A percentile compares a stretch with the other conserved stretches of the same genome.
Evolutionary conservation across 495 filamentous ascomycete genomes (phyloP).

Genomic region (Tuber borchii): DNA sequence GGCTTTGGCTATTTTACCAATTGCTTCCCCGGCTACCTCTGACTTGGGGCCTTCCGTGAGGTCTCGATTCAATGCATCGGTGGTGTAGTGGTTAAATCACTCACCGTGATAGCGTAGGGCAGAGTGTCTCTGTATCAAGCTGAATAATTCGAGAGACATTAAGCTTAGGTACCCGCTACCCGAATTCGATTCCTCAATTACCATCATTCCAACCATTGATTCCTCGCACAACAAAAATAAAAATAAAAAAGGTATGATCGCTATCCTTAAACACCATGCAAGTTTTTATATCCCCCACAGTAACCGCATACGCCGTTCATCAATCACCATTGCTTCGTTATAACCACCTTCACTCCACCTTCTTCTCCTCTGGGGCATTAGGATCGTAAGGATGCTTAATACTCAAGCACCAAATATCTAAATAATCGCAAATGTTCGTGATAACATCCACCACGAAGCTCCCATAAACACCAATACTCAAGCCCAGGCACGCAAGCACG

Average conservation of each 20-base stretch:
- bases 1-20: background rate
- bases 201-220: background rate
- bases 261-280: background rate
- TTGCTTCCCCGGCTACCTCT: background rate
- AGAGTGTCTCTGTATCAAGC: background rate
- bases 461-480: slow-evolving; percentile 78
- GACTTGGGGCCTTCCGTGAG: background rate
- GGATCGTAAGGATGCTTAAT: slow-evolving; percentile 63
- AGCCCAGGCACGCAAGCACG: slow-evolving; percentile 73
- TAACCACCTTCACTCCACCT: slow-evolving; percentile 9
- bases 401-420: slow-evolving; percentile 96
- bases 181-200: no score
- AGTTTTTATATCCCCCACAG: background rate
- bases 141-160: background rate
- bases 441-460: slow-evolving; percentile 96
- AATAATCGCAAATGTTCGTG: slow-evolving; percentile 91
- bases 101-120: background rate
- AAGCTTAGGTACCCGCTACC: no score
- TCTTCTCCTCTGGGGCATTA: slow-evolving; percentile 17
- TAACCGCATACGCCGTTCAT: background rate
- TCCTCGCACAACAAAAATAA: background rate
- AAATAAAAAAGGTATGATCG: background rate
- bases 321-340: background rate
- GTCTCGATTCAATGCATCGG: background rate
- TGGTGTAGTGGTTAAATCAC: background rate